phyloP scores from a whole-genome alignment of 805 yeast species.

The Tetrapisispora fleetii region DNA sequence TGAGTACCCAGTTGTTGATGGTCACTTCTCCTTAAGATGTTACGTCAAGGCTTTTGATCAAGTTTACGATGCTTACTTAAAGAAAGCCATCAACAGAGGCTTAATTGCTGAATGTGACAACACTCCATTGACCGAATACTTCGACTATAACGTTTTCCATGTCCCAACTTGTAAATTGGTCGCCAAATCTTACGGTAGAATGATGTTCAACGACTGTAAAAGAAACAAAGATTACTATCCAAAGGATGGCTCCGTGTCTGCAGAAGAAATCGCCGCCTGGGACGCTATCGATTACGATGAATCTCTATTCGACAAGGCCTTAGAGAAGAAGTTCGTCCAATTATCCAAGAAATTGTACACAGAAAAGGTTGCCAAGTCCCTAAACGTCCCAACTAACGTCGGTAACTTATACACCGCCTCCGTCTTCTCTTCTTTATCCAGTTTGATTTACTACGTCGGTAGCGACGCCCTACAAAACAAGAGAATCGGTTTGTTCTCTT shows the following conservation, averaged over 20 bases:
- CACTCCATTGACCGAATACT: constrained; percentile 58
- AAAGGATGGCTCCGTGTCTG: constrained; percentile 6
- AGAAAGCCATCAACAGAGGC: constrained; percentile 53
- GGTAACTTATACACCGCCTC: constrained; percentile 98
- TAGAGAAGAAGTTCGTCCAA: constrained; percentile 79
- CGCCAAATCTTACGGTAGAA: constrained; percentile 83
- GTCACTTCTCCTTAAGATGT: constrained; percentile 89
- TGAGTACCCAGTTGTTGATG: constrained; percentile 96
- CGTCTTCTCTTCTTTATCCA: constrained; percentile 76
- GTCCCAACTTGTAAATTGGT: constrained; percentile 97
- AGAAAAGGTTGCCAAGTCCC: constrained; percentile 67
- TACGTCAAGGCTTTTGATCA: constrained; percentile 88
- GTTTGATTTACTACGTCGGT: constrained; percentile 68
- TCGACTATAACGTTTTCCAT: constrained; percentile 93
- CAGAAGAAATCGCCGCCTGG: constrained; percentile 1
- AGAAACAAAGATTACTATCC: constrained; percentile 58
- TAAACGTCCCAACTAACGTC: constrained; percentile 85
- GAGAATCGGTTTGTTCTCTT: constrained; percentile 87
- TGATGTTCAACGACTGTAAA: constrained; percentile 79
- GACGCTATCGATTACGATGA: constrained; percentile 47
- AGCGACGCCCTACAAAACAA: constrained; percentile 66
- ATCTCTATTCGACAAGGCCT: constrained; percentile 64
- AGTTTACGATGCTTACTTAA: constrained; percentile 74
- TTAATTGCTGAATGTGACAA: constrained; percentile 37
- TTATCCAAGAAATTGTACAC: constrained; percentile 60